Conservation (phyloP, 1,139 yeast species). For the Saccharomyces uvarum region DNA sequence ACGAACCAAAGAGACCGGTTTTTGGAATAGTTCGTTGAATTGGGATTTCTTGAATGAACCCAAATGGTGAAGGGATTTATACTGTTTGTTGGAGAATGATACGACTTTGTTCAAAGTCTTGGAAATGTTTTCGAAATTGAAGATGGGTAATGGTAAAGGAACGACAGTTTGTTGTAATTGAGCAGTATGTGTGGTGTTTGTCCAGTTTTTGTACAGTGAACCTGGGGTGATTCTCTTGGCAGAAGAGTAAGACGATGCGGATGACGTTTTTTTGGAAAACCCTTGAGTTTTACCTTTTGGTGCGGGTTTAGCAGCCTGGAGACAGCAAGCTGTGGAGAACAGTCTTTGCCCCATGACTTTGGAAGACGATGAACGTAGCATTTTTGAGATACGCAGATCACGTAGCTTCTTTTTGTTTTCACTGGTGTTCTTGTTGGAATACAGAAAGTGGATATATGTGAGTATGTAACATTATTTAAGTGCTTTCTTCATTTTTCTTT, state of each 20-base stretch:
- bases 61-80: conserved; percentile 29
- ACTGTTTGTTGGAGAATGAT: conserved; percentile 20
- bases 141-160: conserved; percentile 19
- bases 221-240: conserved; percentile 25
- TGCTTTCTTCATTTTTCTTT: not conserved
- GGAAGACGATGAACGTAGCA: not conserved
- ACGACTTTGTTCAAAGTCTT: conserved; percentile 16
- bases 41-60: conserved; percentile 60
- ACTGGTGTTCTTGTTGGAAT: not conserved
- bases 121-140: conserved; percentile 16
- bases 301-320: conserved; percentile 15
- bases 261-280: conserved; percentile 22
- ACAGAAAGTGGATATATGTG: not conserved
- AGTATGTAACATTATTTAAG: not conserved
- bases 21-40: conserved; percentile 52
- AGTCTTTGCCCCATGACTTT: not conserved
- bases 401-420: not conserved
- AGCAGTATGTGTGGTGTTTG: conserved; percentile 25
- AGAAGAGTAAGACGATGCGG: conserved; percentile 16
- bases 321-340: not conserved
- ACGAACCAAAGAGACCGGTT: conserved; percentile 51
- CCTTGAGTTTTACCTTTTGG: conserved; percentile 27
- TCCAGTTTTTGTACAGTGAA: conserved; percentile 28
- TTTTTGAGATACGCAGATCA: not conserved
- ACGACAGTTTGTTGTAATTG: conserved; percentile 22